These are phyloP conservation scores for Cyclostephanos tholiformis DNA, from an alignment of 108 stramenopile species.

Conservation along the genomic window DNA sequence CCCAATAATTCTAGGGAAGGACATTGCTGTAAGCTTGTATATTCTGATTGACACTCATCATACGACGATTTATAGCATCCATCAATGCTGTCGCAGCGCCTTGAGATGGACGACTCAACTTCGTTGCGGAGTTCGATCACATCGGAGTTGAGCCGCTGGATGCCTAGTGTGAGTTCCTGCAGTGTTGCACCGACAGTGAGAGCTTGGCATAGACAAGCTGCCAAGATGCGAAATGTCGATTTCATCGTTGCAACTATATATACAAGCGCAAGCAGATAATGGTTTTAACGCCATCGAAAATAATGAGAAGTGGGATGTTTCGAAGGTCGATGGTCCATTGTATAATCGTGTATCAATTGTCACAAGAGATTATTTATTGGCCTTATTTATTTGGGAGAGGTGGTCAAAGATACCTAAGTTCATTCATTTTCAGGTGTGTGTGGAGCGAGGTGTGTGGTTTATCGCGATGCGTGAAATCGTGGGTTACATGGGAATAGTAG, in stretches of 20 bases:
- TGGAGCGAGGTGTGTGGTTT: no score
- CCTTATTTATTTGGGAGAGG: no score
- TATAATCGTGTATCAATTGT: no score
- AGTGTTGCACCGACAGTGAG: neutral
- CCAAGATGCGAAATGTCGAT: neutral
- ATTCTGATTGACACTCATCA: conserved; percentile 44
- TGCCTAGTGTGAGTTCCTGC: conserved; percentile 25
- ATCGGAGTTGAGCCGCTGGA: conserved; percentile 44
- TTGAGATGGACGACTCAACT: conserved; percentile 34
- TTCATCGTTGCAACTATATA: neutral
- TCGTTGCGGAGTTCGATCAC: conserved; percentile 42
- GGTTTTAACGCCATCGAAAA: neutral
- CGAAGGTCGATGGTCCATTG: no score
- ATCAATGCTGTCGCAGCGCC: conserved; percentile 32
- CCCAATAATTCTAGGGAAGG: conserved; percentile 19
- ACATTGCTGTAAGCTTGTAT: conserved; percentile 25
- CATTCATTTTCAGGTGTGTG: no score
- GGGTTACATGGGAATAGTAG: no score
- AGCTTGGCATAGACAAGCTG: neutral
- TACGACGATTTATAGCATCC: conserved; percentile 31
- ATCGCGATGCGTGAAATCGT: no score
- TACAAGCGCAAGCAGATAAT: neutral
- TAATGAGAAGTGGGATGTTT: no score
- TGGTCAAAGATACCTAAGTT: no score
- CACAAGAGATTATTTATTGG: no score